Evolutionary conservation across 2,329 filamentous ascomycete genomes (phyloP), one percentile per base, ranked within the genome.

Genomic region (Parastagonospora nodorum): DNA sequence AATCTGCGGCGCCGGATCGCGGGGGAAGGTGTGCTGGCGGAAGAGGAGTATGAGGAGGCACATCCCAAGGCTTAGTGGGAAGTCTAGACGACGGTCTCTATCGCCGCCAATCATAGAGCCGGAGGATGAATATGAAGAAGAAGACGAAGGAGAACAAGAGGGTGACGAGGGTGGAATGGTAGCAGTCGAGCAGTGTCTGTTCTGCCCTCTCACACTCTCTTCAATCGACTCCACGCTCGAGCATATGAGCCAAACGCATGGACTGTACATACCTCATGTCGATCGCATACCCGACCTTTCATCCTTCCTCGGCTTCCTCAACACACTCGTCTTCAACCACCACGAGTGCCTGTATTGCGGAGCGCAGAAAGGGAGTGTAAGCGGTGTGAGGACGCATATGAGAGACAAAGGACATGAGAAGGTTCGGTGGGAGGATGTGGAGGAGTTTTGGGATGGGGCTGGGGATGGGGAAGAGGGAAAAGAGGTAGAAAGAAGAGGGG

Each of bases 301-400:
- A 43, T 60, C 49, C 6, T 63, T 74, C 44, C 28, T 74, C 11
- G 54, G 55, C 1, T 74, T 74, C 49, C 66, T 74, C 5, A 62
- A 57, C 15, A 64, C 57, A 1, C 52, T 61, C 7, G 49, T 74
- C 10, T 47, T 45, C 12, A 48, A 52, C 28, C 73, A 57, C 41
- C 50, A 73, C 40, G 67, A 74, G 58, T 74, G 71, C 45, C 60
- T 74, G 16, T 73, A 73, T 54, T 74, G 71, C 45, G 68, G 69
- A 31, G 39, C 51, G 9, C 57, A 51, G 30, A 70, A 67, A 46
- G 45, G 40, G 28, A 63, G 65, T 4, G 53, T 60, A 7, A 31
- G 46, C 4, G 54, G 63, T 19, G 55, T 71, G n/a, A 71, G 69
- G 57, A 67, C 49, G 16, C 71, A 74, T 47, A 74, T 74, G 71